Percentiles rank a stretch among this genome's conserved stretches.
phyloP scores from a whole-genome alignment of 2,329 filamentous ascomycete genomes.

The Pyrenophora graminea region DNA sequence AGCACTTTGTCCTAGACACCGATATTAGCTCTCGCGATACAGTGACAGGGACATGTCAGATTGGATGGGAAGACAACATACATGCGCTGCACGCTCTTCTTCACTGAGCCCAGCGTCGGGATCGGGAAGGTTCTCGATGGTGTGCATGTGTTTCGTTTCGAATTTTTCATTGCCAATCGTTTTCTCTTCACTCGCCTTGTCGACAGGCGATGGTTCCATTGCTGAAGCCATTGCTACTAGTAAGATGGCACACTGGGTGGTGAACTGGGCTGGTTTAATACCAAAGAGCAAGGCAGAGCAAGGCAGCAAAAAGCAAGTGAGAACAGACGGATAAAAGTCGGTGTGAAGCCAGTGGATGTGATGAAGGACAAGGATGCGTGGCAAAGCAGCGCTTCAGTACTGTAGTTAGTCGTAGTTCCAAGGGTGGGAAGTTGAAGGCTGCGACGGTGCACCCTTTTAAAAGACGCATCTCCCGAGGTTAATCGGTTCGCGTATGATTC shows the following conservation, averaged over 20 bases:
- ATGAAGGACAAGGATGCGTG: no score
- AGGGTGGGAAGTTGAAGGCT: neutral
- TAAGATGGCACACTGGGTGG: neutral
- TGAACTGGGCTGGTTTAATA: neutral
- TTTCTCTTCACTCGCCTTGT: slow-evolving; percentile 28
- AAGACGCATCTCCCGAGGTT: no score
- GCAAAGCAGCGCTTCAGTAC: no score
- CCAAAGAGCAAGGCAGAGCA: no score
- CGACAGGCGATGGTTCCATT: slow-evolving; percentile 20
- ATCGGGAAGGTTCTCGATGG: slow-evolving; percentile 48
- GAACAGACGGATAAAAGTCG: neutral
- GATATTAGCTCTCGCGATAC: neutral
- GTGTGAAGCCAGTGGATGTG: no score
- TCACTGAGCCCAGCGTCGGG: slow-evolving; percentile 68
- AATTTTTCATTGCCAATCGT: slow-evolving; percentile 21
- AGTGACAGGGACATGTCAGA: neutral
- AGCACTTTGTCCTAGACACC: slow-evolving; percentile 62
- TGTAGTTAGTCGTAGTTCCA: no score
- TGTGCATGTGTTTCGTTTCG: slow-evolving; percentile 15
- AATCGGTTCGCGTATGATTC: no score
- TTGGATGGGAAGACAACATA: slow-evolving; percentile 44
- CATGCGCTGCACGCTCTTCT: slow-evolving; percentile 65
- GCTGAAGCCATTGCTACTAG: slow-evolving; percentile 25
- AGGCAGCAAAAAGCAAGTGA: neutral
- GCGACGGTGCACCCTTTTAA: no score